Evolutionary conservation across 1,284 basidiomycete genomes (phyloP), one percentile per base, ranked within the genome.

Genomic region (Dichomitus squalens): DNA sequence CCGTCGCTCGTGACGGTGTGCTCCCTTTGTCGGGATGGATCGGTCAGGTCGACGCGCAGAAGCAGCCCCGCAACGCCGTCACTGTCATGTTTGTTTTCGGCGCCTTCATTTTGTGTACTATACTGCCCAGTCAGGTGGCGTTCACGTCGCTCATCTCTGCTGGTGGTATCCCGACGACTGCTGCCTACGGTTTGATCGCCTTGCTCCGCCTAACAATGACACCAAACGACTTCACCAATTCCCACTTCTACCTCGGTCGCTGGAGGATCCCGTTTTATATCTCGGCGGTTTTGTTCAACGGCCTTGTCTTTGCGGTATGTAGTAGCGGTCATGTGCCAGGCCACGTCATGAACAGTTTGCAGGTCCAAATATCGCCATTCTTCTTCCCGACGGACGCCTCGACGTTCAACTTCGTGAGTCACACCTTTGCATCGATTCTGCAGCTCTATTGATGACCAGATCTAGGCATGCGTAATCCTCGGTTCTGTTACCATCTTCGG

Each of bases 1-100:
- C 92, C 14, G 89, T 95, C 49, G 92, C 93, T 18, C 87, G 93
- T 54, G 93, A 95, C 64, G 93, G 93, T 31, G 91, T 95, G 0
- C 78, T 95, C 16, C 93, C 93, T 1, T 70, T 92, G 55, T 93
- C 90, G 0, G 61, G 74, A 7, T 95, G 91, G 92, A 90, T 95
- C 53, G 86, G 90, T 39, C 75, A 79, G 62, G 89, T 95, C 41
- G 84, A 89, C 43, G 60, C 72, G 0, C 73, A 81, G 16, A 87
- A 90, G 2, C 89, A 93, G 65, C 93, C 93, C 0, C 82, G 79
- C 57, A 88, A 93, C 68, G 91, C 93, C 7, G 85, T 93, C 7
- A 92, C 89, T 0, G 84, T 93, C 64, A 92, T 94, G 69, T 90
- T 83, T 69, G 69, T 89, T 58, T 93, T 93, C 64, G 88, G 82